phyloP scores from a whole-genome alignment of 176 grass and related monocot genomes.

The Lolium multiflorum region DNA sequence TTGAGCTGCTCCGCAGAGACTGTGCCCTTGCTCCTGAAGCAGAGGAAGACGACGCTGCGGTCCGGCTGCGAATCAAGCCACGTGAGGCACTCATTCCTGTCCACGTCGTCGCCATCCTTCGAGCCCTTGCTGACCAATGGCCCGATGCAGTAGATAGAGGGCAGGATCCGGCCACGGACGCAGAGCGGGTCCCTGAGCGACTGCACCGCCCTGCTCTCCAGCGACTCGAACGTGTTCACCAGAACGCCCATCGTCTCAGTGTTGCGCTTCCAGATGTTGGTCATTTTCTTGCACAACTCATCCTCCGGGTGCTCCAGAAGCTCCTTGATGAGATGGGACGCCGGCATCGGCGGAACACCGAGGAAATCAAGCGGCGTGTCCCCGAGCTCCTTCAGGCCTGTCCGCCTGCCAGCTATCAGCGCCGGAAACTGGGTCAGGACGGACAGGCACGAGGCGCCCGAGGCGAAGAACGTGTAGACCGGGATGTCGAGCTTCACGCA shows the following conservation, averaged over 20 bases:
- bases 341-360: neutral
- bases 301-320: conserved; percentile 18
- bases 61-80: neutral
- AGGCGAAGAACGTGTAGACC: neutral
- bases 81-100: neutral
- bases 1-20: conserved; percentile 30
- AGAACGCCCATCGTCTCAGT: no score
- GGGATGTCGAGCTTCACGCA: neutral
- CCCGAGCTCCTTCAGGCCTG: neutral
- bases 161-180: neutral
- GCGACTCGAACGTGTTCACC: no score
- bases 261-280: no score
- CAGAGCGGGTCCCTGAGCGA: neutral
- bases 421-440: neutral
- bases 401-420: neutral
- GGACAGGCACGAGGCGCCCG: neutral
- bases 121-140: neutral
- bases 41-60: neutral
- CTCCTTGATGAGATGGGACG: neutral
- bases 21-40: neutral
- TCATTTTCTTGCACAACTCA: neutral
- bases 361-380: neutral
- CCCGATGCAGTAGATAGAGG: conserved; percentile 5
- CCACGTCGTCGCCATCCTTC: neutral
- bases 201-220: no score